Conservation (phyloP, 2,329 filamentous ascomycete species). For the Rhinocladiella similis region DNA sequence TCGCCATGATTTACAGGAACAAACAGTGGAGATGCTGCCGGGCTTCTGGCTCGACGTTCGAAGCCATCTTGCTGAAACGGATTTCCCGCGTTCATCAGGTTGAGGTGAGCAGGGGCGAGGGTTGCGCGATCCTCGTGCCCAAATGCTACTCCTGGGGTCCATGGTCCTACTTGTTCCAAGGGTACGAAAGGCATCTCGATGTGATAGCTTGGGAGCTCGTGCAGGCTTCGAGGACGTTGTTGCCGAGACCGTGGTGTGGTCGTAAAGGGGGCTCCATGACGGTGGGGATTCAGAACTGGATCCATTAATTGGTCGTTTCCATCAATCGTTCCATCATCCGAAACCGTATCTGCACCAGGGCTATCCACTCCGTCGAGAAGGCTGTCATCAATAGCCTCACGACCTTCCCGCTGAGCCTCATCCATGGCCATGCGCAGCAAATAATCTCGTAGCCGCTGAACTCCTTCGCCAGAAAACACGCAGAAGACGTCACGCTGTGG, state of each 20-base stretch:
- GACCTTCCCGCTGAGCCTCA: constrained; percentile 26
- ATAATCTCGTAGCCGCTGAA: constrained; percentile 73
- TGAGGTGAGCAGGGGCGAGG: constrained; percentile 16
- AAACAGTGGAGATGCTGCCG: constrained; percentile 9
- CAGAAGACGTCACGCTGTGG: constrained; percentile 96
- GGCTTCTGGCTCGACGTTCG: constrained; percentile 21
- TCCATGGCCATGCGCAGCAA: constrained; percentile 56
- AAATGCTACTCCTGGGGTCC: constrained; percentile 25
- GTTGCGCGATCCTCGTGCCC: constrained; percentile 19
- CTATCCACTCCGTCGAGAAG: constrained; percentile 29
- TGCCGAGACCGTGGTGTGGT: constrained; percentile 20
- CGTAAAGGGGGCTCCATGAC: constrained; percentile 21
- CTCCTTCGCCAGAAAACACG: constrained; percentile 89
- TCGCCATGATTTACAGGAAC: constrained; percentile 18
- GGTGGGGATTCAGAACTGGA: constrained; percentile 19
- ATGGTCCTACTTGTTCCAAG: constrained; percentile 27
- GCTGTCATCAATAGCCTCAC: constrained; percentile 28
- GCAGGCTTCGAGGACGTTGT: constrained; percentile 27
- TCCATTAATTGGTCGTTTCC: constrained; percentile 30
- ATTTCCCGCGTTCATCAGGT: constrained; percentile 9
- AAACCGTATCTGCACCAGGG: constrained; percentile 29
- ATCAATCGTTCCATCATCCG: constrained; percentile 31
- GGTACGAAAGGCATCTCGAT: constrained; percentile 30
- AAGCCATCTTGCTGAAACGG: constrained; percentile 11
- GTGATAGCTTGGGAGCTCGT: constrained; percentile 29